Base-by-base conservation (phyloP, 2,329 filamentous ascomycete species). In the Fragosphaeria purpurea region DNA sequence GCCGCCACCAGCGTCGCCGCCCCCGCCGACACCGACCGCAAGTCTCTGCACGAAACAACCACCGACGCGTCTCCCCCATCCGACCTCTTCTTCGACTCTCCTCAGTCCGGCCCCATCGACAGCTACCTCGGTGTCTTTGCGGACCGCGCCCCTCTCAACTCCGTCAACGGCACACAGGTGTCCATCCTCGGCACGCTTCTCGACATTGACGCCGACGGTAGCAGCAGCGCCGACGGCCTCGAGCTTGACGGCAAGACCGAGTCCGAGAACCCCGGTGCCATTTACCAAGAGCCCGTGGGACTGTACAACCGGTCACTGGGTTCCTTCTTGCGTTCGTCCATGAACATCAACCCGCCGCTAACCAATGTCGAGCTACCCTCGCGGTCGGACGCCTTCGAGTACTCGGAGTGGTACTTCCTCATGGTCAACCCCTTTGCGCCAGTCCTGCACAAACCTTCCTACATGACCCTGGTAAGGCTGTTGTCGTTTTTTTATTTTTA, bases 151-250 rank as follows among this genome's bases (percentile, higher is more conserved):
- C 79, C 80, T 47, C 67, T 89, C 39, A 87, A 82, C 65, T 82
- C 84, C 7, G 84, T 90, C 61, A 83, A 83, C 59, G 86, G 86
- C 44, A 89, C 85, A 0, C 80, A 79, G 7, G 70, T 93, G n/a
- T 83, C 85, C 1, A 79, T 94, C 48, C 79, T 93, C 41, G 88
- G 87, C 37, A 85, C 85, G 58, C 83, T 86, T 44, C 85, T 93
- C 59, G 85, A 94, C 64, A 77, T 91, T 41, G 81, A 84, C 10
- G 80, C 83, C 43, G 79, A 67, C 52, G 67, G 63, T 53, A 67
- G 62, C 58, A 75, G 41, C 34, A 3, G 22, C 22, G 22, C 22
- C 22, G 22, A 22, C 22, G 22, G 22, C 22, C 22, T 22, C 22
- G 22, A 22, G 22, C 22, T 22, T 22, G 22, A 22, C 22, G 2